Conservation (phyloP, 2,329 filamentous ascomycete genomes). For the Hypoxylon sp. region DNA sequence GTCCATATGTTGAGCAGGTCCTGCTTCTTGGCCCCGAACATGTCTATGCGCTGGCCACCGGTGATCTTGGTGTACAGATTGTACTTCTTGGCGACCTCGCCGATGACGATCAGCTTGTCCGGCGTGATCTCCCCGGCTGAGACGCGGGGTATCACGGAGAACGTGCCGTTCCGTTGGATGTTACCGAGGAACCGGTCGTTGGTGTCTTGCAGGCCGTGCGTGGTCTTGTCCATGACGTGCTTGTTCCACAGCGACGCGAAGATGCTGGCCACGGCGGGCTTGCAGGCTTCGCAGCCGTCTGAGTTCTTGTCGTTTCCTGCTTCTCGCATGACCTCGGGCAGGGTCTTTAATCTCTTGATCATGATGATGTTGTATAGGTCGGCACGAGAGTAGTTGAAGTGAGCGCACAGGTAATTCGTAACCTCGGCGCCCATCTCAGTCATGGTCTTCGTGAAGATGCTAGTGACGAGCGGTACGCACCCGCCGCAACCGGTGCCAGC, state of each 20-base stretch:
- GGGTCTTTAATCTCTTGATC: conserved; percentile 79
- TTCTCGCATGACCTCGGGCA: conserved; percentile 81
- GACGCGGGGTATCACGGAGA: conserved; percentile 86
- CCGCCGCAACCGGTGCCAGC: conserved; percentile 91
- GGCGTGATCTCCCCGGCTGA: conserved; percentile 89
- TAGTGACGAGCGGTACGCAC: conserved; percentile 88
- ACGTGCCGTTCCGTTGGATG: conserved; percentile 92
- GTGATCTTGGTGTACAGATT: conserved; percentile 92
- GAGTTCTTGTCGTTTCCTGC: conserved; percentile 78
- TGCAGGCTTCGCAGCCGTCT: conserved; percentile 89
- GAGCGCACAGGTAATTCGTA: conserved; percentile 85
- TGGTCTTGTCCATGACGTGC: conserved; percentile 78
- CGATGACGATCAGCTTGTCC: conserved; percentile 85
- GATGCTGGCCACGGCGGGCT: conserved; percentile 84
- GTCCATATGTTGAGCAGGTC: conserved; percentile 87
- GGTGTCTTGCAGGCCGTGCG: conserved; percentile 86
- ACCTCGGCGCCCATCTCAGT: conserved; percentile 86
- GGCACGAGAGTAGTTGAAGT: conserved; percentile 85
- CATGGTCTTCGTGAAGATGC: conserved; percentile 93
- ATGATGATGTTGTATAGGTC: conserved; percentile 93
- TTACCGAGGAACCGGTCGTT: conserved; percentile 91
- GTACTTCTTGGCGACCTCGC: conserved; percentile 86
- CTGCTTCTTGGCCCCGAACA: conserved; percentile 92
- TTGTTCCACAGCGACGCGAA: conserved; percentile 85
- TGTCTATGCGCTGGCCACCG: conserved; percentile 89